Evolutionary conservation across 2,329 filamentous ascomycete genomes (phyloP), one percentile per base, ranked within the genome.

Genomic region (Septoria linicola): DNA sequence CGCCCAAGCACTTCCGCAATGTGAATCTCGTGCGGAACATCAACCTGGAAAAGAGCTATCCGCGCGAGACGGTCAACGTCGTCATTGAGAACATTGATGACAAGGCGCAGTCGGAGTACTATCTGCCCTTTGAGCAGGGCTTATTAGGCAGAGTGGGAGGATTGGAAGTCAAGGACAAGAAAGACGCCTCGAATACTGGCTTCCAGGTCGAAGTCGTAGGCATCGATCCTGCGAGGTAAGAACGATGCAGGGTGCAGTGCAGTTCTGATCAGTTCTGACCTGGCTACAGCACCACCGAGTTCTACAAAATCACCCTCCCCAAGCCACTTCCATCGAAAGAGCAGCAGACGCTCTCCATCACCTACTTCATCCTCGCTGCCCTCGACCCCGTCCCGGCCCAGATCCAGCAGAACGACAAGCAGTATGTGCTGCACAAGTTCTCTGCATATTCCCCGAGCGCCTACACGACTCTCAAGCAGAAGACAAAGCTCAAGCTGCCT

Each of bases 401-500:
- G 47, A 92, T 99, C 67, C 76, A 79, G n/a, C 93, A 99, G 71
- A 79, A 83, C 39, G 89, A 90, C 44, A 83, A 85, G 69, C 93
- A 99, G 73, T 96, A 85, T 73, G 83, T 99, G 46, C 78, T 82
- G 50, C 90, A 95, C 76, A 78, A 83, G 49, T 95, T 96, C 76
- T 92, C 88, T 55, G 87, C 88, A 60, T 96, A 95, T 72, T 81
- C 79, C 40, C 85, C 85, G 13, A 95, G 89, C 8, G 85, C 87
- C 55, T 99, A 99, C 75, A 74, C 80, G 14, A 96, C 90, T 11
- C 71, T 81, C 64, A 96, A 96, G 76, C 93, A 99, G 71, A 96
- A 96, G 82, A 97, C 93, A 32, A 96, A 97, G 73, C 73, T 99
- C 73, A 96, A 96, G 76, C 84, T 95, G 62, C 81, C 88, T 41